Base-by-base conservation (phyloP, 352 stramenopile species). In the Pythium aquatile region DNA sequence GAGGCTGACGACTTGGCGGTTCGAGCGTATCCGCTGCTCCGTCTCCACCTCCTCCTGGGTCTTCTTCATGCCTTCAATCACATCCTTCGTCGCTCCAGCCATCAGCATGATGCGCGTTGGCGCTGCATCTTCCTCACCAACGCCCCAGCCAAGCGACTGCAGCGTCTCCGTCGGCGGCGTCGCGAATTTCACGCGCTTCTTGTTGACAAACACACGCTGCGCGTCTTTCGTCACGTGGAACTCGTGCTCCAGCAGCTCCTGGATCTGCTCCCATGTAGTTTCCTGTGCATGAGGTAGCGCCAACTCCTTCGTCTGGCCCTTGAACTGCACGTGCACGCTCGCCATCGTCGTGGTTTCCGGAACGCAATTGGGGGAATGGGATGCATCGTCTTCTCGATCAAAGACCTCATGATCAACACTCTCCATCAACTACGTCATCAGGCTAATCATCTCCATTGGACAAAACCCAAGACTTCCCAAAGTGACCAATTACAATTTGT, bases 141-240 rank as follows among this genome's bases (percentile, higher is more conserved):
- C 69, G 5, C 76, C 65, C 33, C 77, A 85, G 11, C 73, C 67
- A 17, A 76, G 63, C 1, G 32, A 48, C 10, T 80, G 51, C 6
- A 60, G 40, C 29, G 32, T 53, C 11, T 46, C 28, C 60, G 4
- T 20, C 51, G 26, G 33, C 9, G 56, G 75, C 58, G 29, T 63
- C 72, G 49, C 65, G 72, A 52, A 33, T 39, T 87, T 70, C 14
- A 91, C 47, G 33, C 79, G 75, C 11, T 73, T 76, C 48, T 77
- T 81, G 48, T 77, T 72, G 61, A 86, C 72, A 65, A 91, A 88
- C 32, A 87, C 67, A 39, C 83, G 74, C 68, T 90, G 83, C 4
- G 71, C 70, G 5, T 90, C 83, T 13, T 11, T 42, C 3, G 72
- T 46, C 0, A 89, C 68, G 28, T 33, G 28, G 28, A 81, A 55